Base-by-base conservation (phyloP, 75 land plant genomes). In the Chamaecyparis obtusa region DNA sequence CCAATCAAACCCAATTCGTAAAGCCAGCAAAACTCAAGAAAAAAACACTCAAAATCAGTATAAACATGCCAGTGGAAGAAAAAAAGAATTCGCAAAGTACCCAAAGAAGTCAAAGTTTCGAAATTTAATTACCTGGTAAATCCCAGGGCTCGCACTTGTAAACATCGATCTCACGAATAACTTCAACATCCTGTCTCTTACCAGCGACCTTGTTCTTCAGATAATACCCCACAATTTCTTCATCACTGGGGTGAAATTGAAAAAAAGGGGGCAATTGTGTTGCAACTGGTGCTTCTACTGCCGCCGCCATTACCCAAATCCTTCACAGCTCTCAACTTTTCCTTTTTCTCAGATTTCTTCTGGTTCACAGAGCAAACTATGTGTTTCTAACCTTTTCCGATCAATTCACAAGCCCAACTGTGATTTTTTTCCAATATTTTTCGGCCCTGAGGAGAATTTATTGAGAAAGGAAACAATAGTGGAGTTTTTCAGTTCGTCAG, bases 101-200 rank as follows among this genome's bases (percentile, higher is more conserved):
- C 16, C 37, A 16, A 74, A 11, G 3, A 64, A 27, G 1, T 33
- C 36, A 74, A 27, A 13, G 33, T 33, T 10, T 46, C 27, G 5
- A 21, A 13, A 27, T 21, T n/a, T n/a, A 56, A 84, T 19, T 86
- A 95, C 95, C 91, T 35, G 95, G 95, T 83, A 95, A 89, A 78
- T 95, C 96, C 96, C 96, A 95, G 17, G 96, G 95, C 87, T 95
- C 95, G 78, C 90, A 85, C 86, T 94, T 94, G 87, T 93, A 95
- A 3, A 95, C 90, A 89, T 95, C 96, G 39, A 95, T 78, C 76
- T 94, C 96, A 0, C 92, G 92, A 55, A 95, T 95, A n/a, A 92
- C 91, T 13, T 77, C 85, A 1, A 24, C 14, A 0, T 91, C 90
- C 0, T 80, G 43, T 5, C 89, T 64, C 15, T 32, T 71, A 11